Evolutionary conservation across 257 asterid species (phyloP).

Genomic region (Coffea eugenioides): DNA sequence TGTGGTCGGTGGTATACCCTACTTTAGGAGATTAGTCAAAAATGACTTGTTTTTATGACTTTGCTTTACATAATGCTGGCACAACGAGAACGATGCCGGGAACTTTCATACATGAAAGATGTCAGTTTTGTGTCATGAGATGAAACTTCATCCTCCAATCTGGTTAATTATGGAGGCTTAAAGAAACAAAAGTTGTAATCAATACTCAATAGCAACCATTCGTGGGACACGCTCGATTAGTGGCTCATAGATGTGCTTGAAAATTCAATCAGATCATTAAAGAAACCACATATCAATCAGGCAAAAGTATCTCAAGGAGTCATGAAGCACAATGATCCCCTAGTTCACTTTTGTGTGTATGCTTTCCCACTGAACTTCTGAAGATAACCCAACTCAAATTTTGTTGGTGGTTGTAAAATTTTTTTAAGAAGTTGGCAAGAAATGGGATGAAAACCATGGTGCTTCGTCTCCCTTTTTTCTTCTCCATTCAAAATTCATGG

Average conservation of each 20-base stretch:
- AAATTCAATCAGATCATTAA: background rate
- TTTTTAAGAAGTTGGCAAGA: too few relatives aligned
- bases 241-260: background rate
- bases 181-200: slow-evolving; percentile 3
- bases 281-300: background rate
- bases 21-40: background rate
- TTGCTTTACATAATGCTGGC: slow-evolving; percentile 14
- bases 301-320: background rate
- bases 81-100: slow-evolving; percentile 3
- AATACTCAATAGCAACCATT: background rate
- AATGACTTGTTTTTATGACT: slow-evolving; percentile 1
- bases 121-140: background rate
- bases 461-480: too few relatives aligned
- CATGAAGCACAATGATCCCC: too few relatives aligned
- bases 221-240: slow-evolving; percentile 7
- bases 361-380: too few relatives aligned
- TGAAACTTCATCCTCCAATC: background rate
- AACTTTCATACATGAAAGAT: background rate
- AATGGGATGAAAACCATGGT: too few relatives aligned
- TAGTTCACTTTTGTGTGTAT: too few relatives aligned
- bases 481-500: too few relatives aligned
- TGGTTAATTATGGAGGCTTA: background rate
- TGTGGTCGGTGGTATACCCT: slow-evolving; percentile 11
- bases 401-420: too few relatives aligned
- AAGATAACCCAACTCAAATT: too few relatives aligned